A percentile compares a stretch with the other conserved stretches of the same genome.
Conservation (phyloP, 2,329 filamentous ascomycete species). For the Colletotrichum sojae region DNA sequence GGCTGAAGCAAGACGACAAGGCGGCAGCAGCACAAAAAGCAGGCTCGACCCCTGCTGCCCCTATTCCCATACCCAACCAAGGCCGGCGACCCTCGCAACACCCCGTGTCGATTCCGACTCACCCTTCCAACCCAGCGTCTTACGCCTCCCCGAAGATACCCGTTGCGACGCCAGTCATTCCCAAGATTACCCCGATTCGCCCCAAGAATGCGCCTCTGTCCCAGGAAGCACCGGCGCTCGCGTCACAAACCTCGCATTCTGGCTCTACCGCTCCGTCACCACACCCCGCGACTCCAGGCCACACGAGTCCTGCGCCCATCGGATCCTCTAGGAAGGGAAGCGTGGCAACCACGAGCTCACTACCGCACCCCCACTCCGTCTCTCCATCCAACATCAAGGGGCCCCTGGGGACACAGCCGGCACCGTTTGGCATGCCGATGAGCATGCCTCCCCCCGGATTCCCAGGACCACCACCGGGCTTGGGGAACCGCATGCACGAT, state of each 20-base stretch:
- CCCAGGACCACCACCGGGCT: slow-evolving; percentile 54
- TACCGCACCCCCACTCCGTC: slow-evolving; percentile 64
- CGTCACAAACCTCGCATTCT: slow-evolving; percentile 79
- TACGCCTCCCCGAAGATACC: slow-evolving; percentile 85
- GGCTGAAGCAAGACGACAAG: slow-evolving; percentile 59
- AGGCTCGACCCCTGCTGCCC: slow-evolving; percentile 53
- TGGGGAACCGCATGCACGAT: slow-evolving; percentile 63
- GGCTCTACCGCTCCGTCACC: slow-evolving; percentile 68
- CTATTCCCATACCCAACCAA: slow-evolving; percentile 57
- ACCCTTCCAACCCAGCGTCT: slow-evolving; percentile 68
- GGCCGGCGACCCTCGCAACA: slow-evolving; percentile 55
- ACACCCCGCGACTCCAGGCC: slow-evolving; percentile 73
- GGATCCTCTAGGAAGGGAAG: slow-evolving; percentile 70
- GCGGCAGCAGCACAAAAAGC: slow-evolving; percentile 54
- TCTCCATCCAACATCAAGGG: slow-evolving; percentile 73
- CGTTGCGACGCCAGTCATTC: slow-evolving; percentile 83
- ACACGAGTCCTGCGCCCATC: slow-evolving; percentile 75
- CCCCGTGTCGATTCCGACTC: slow-evolving; percentile 62
- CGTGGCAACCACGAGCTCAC: slow-evolving; percentile 43
- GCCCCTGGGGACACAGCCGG: slow-evolving; percentile 49
- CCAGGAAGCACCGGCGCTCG: slow-evolving; percentile 78
- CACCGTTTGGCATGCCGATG: slow-evolving; percentile 71
- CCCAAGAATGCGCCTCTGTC: slow-evolving; percentile 86
- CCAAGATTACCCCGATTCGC: slow-evolving; percentile 86
- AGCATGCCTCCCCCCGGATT: slow-evolving; percentile 67